Conservation (phyloP, 306 rosid species). For the Rosa rugosa region DNA sequence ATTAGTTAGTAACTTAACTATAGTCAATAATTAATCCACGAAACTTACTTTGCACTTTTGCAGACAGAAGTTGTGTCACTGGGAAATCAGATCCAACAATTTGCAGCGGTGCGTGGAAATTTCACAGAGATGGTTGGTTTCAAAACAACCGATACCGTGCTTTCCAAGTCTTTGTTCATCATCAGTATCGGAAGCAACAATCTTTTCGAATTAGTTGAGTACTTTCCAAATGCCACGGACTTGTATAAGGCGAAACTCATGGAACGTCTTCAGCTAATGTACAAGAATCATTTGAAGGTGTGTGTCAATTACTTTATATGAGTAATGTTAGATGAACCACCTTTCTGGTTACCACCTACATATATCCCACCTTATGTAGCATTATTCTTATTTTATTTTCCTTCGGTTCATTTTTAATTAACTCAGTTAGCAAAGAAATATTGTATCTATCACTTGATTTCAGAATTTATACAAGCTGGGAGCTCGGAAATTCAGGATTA, state of each 20-base stretch:
- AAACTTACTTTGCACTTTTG: neutral
- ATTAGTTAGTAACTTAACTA: neutral
- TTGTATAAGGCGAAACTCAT: slow-evolving; percentile 7
- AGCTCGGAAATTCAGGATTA: slow-evolving; percentile 52
- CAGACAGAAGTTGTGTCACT: slow-evolving; percentile 38
- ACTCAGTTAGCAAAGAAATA: neutral
- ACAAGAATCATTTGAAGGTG: slow-evolving; percentile 35
- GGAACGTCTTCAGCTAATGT: slow-evolving; percentile 8
- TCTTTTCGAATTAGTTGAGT: slow-evolving; percentile 15
- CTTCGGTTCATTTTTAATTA: neutral
- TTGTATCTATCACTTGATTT: neutral
- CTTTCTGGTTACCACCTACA: too few relatives aligned
- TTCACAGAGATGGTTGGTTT: slow-evolving; percentile 24
- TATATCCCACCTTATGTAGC: too few relatives aligned
- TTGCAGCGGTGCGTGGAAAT: slow-evolving; percentile 26
- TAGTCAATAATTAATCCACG: too few relatives aligned
- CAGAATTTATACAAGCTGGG: slow-evolving; percentile 45
- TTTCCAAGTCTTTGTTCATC: slow-evolving; percentile 44
- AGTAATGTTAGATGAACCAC: too few relatives aligned
- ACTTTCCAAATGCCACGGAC: neutral
- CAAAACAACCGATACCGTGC: neutral
- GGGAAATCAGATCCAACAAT: slow-evolving; percentile 46
- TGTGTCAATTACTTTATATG: neutral
- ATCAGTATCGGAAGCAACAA: slow-evolving; percentile 52
- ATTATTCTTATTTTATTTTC: neutral